Evolutionary conservation across 2,329 filamentous ascomycete genomes (phyloP), one percentile per base, ranked within the genome.

Genomic region (Cylindrodendrum hubeiense): DNA sequence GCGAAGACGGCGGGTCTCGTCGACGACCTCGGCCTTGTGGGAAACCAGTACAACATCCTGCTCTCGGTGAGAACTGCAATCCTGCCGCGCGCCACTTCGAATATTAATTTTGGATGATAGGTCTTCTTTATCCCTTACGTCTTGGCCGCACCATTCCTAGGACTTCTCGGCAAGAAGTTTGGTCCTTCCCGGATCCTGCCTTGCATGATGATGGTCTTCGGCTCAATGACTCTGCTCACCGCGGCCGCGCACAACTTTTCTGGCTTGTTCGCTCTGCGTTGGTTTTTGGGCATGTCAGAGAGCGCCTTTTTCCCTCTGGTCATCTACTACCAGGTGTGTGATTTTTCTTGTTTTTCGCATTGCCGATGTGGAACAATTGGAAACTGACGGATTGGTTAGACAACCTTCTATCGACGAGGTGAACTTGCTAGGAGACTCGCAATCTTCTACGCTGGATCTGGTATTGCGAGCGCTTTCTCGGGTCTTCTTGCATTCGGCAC

Each of bases 121-220:
- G 60, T 94, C 68, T 94, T 94, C 82, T 94, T 92, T 78, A 83
- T 94, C 6, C 92, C 92, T 0, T 94, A 91, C 75, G 91, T 94
- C 56, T 75, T 94, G 43, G 90, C 89, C 56, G 91, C 91, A 0
- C 91, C 90, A 0, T 76, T 80, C 9, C 67, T 82, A 1, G 79
- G 80, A 47, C 90, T 94, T 78, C 76, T 92, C 12, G 91, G 90
- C 66, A 94, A 94, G 80, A 90, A 88, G 67, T 92, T 86, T 73
- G 91, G 91, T 0, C 89, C 92, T 0, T 85, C 87, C 54, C 82
- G 85, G 37, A 89, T 92, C 5, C 80, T 94, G n/a, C 90, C 91
- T 1, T 77, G 89, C 51, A 86, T 93, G 82, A 94, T 94, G 91
- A 85, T 91, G 72, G 82, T 78, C 47, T 94, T 93, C 72, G 91